Evolutionary conservation across 2,329 filamentous ascomycete genomes (phyloP).

Genomic region (Stenocarpella maydis): DNA sequence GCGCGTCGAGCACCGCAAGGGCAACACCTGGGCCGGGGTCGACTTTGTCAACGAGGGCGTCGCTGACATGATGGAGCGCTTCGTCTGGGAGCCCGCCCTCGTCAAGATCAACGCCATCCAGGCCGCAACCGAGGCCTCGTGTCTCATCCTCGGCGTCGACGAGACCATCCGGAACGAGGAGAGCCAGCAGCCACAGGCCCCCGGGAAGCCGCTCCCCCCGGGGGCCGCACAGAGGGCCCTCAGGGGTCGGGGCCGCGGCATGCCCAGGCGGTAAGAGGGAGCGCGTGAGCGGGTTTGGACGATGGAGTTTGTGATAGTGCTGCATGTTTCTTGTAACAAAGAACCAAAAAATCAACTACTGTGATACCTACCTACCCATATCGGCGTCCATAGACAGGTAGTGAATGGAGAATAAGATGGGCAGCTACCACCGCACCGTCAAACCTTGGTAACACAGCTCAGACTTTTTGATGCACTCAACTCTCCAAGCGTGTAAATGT

Average conservation of each 20-base stretch:
- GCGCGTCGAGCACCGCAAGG: conserved; percentile 94
- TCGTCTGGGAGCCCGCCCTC: conserved; percentile 96
- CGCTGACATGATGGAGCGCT: conserved; percentile 90
- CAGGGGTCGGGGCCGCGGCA: conserved; percentile 82
- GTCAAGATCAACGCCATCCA: conserved; percentile 98
- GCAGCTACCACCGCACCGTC: background rate
- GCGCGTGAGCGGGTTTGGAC: background rate
- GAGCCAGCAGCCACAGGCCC: conserved; percentile 83
- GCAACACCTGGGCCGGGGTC: conserved; percentile 92
- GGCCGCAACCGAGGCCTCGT: conserved; percentile 93
- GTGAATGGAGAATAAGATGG: conserved; percentile 20
- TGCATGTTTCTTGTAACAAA: conserved; percentile 33
- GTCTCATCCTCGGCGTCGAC: conserved; percentile 94
- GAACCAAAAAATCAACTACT: conserved; percentile 22
- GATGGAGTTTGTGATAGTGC: background rate
- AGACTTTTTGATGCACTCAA: too few relatives aligned
- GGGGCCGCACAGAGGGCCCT: conserved; percentile 90
- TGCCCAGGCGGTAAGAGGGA: conserved; percentile 78
- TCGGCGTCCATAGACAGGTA: conserved; percentile 34
- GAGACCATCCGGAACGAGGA: conserved; percentile 99
- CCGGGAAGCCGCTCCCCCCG: conserved; percentile 75
- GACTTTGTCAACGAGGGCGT: conserved; percentile 94
- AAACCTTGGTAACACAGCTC: background rate
- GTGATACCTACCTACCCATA: conserved; percentile 34
- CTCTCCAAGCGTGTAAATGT: background rate